phyloP scores from a whole-genome alignment of 2,329 filamentous ascomycete genomes.

The Macrophomina phaseolina region DNA sequence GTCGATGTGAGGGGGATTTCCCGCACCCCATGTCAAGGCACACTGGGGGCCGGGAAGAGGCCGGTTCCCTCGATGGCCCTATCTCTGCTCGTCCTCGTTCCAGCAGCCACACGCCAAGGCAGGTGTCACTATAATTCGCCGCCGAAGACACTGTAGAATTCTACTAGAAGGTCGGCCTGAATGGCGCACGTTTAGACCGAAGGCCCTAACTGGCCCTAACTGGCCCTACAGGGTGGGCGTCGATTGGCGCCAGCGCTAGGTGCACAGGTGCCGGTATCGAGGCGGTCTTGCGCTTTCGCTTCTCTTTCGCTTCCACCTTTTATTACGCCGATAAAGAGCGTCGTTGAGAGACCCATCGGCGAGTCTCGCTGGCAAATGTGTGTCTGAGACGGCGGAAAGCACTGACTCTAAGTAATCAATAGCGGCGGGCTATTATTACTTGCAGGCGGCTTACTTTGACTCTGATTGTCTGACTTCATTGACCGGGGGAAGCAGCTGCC shows the following conservation, averaged over 20 bases:
- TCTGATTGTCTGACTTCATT: not conserved
- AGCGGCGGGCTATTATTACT: not conserved
- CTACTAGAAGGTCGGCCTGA: constrained; percentile 6
- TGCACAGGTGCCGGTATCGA: constrained; percentile 1
- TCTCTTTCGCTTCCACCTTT: not conserved
- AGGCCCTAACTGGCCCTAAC: not conserved
- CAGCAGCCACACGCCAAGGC: not conserved
- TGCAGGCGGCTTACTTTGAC: not conserved
- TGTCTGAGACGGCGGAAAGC: not conserved
- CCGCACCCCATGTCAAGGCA: constrained; percentile 5
- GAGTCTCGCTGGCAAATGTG: not conserved
- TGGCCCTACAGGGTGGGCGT: constrained; percentile 10
- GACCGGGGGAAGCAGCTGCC: not conserved
- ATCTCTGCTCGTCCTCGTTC: not conserved
- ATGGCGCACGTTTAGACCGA: not conserved
- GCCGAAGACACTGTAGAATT: not conserved
- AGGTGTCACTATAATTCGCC: not conserved
- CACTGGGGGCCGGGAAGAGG: not conserved
- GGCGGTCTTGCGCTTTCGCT: not conserved
- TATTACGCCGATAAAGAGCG: not conserved
- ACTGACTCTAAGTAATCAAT: constrained; percentile 1
- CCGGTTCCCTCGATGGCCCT: not conserved
- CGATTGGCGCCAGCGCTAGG: not conserved
- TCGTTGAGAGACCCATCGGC: not conserved
- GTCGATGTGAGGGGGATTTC: constrained; percentile 8